A percentile compares a stretch with the other conserved stretches of the same genome.
Conservation (phyloP, 768 basidiomycete species). For the Tulasnella sp. region DNA sequence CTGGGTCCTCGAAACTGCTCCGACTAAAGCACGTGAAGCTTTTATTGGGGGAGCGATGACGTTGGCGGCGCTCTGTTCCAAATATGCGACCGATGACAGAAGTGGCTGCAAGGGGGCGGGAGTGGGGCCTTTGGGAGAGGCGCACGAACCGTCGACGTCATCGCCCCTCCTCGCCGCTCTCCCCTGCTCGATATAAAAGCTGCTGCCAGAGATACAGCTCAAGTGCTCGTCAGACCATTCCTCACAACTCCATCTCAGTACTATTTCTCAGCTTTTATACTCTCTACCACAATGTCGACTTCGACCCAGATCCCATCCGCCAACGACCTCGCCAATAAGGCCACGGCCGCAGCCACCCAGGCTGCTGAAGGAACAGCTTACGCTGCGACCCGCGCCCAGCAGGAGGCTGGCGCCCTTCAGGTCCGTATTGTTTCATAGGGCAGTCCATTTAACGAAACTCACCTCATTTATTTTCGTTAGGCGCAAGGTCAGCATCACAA, state of each 20-base stretch:
- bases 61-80: neutral
- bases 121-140: neutral
- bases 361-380: neutral
- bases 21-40: neutral
- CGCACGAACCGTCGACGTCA: neutral
- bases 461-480: neutral
- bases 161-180: neutral
- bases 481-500: conserved; percentile 2
- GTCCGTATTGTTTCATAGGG: neutral
- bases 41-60: neutral
- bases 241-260: neutral
- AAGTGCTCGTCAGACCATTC: neutral
- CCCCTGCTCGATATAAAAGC: neutral
- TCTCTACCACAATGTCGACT: neutral
- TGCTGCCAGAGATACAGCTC: neutral
- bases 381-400: neutral
- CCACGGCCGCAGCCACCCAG: neutral
- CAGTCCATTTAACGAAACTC: neutral
- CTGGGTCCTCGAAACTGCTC: neutral
- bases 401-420: neutral
- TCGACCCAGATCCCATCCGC: neutral
- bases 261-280: neutral
- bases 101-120: neutral
- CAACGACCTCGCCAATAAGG: neutral
- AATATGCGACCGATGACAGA: neutral